A percentile compares a stretch with the other conserved stretches of the same genome.
These are phyloP conservation scores for Septoria petroselini DNA, from an alignment of 2,329 filamentous ascomycete species.

Conservation along the genomic window DNA sequence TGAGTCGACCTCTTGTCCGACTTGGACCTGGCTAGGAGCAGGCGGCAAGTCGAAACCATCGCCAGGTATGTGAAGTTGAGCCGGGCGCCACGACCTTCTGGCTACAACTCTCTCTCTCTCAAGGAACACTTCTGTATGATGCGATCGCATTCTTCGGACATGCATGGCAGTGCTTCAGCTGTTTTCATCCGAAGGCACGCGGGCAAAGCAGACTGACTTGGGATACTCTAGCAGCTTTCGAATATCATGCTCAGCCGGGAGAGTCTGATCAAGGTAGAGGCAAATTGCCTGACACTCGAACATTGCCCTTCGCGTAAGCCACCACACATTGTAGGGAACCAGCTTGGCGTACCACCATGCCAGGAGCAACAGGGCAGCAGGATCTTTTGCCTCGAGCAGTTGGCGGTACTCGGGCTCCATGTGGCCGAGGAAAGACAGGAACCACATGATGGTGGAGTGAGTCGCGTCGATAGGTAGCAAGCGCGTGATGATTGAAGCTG, in stretches of 20 bases:
- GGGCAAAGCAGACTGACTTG: conserved; percentile 8
- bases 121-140: no score
- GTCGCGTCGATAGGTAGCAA: conserved; percentile 40
- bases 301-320: conserved; percentile 46
- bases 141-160: no score
- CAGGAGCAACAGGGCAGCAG: conserved; percentile 54
- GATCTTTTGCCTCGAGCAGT: conserved; percentile 52
- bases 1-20: no score
- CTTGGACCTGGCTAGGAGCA: no score
- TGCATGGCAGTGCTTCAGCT: no score
- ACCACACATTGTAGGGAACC: conserved; percentile 49
- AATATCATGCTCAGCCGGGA: conserved; percentile 15
- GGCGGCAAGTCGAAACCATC: no score
- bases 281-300: conserved; percentile 53
- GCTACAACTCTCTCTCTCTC: no score
- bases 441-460: conserved; percentile 46
- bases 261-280: conserved; percentile 40
- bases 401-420: conserved; percentile 46
- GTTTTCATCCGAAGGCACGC: neutral
- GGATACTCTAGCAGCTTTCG: conserved; percentile 20
- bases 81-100: no score
- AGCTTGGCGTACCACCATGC: conserved; percentile 56
- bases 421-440: conserved; percentile 49
- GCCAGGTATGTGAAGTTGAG: no score
- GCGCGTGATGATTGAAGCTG: conserved; percentile 37